Evolutionary conservation across 768 basidiomycete genomes (phyloP), one percentile per base, ranked within the genome.

Genomic region (Trametes cingulata): DNA sequence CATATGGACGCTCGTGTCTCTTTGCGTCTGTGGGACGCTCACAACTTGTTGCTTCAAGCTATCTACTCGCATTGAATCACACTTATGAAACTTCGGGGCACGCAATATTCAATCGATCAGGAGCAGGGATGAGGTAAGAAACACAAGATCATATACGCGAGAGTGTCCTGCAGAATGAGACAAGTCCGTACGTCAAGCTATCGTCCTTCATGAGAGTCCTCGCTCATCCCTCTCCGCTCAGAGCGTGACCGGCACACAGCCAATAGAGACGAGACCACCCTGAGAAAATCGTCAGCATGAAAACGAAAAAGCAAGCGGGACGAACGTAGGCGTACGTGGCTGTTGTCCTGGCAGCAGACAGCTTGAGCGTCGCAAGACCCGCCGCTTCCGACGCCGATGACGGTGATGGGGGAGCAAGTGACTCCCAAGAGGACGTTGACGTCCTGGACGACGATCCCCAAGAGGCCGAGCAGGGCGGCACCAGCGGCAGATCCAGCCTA

Each of bases 231-330:
- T 33, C 29, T 33, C 45, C 22, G 6, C 13, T 33, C 47, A 63
- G 41, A 63, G 62, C n/a, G 29, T 15, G 37, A 63, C 36, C 35
- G 62, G 63, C n/a, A 58, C 42, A 33, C 65, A 66, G 55, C 65
- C 65, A 25, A 63, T 52, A 49, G 56, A 61, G 49, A 66, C 33
- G 20, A 63, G 33, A 40, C 61, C 53, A 3, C 65, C 62, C 65
- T 66, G 45, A 35, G 0, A 35, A 22, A 4, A 37, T 14, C 8
- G 3, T 27, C 20, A 12, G 36, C 48, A 2, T 17, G 36, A 1
- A 2, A 25, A 4, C 17, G n/a, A n/a, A n/a, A n/a, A n/a, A n/a
- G n/a, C 22, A 10, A 2, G n/a, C 22, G 29, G 29, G 6, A 5
- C 29, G 6, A 33, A 25, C 17, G 22, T 10, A 33, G 10, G 45